Evolutionary conservation across 2,329 filamentous ascomycete genomes (phyloP), one percentile per base, ranked within the genome.

Genomic region (Aureobasidium lini): DNA sequence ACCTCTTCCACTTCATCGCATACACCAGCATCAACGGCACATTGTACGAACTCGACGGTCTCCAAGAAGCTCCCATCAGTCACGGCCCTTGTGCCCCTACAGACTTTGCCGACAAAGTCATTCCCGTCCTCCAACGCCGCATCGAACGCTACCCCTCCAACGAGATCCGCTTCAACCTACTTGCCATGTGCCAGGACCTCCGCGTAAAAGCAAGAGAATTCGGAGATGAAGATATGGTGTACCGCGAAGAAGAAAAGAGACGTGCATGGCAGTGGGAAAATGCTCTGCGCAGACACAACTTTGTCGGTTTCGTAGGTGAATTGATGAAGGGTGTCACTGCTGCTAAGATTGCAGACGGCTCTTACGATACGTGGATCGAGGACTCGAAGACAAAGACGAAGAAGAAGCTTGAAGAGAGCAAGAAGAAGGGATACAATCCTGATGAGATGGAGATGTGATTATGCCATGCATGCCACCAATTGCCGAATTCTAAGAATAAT

Each of bases 1-100:
- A 97, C 70, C 89, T 93, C 31, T 99, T 95, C 76, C 94, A 99
- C 77, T 99, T 99, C 74, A 91, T 99, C 68, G 94, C 92, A 31
- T 99, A 99, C 76, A 92, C 90, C 8, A 83, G 86, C 57, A 81
- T 96, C 65, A 83, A 87, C 70, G 87, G 86, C 64, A 84, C 78
- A 4, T 81, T 99, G 58, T 99, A 96, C 79, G 94, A 99, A 76
- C 82, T 99, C 56, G 94, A 99, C 74, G 94, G 94, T 16, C 79
- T 99, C 64, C 93, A 97, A 75, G 90, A 91, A 4, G 88, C 89
- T 60, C 94, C 94, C 59, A 96, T 99, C 67, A 85, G 84, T 52
- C 94, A 99, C 75, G 71, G 71, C 10, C 95, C 91, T 72, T 95
- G 91, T 73, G 77, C 79, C 0, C 69, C 76, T n/a, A 81, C 83